Percentiles rank a stretch among this genome's conserved stretches.
Conservation (phyloP, 768 basidiomycete species). For the Fibroporia radiculosa region DNA sequence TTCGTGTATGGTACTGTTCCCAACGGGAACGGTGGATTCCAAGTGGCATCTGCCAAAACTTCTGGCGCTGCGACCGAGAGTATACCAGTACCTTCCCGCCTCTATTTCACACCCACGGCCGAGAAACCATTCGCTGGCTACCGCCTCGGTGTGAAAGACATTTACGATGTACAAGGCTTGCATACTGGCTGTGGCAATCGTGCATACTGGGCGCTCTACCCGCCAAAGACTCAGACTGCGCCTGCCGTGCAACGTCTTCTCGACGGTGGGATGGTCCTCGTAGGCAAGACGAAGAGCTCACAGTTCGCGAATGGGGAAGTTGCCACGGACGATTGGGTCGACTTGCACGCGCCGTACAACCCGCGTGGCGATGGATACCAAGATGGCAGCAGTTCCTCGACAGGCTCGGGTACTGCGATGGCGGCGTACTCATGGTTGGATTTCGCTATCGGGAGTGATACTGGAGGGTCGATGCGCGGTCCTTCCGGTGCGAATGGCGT, state of each 20-base stretch:
- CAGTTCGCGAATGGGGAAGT: slow-evolving; percentile 43
- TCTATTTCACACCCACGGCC: slow-evolving; percentile 27
- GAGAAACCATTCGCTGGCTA: slow-evolving; percentile 32
- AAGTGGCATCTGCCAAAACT: slow-evolving; percentile 16
- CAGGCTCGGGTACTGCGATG: slow-evolving; percentile 19
- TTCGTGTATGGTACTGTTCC: slow-evolving; percentile 39
- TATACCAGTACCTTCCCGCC: slow-evolving; percentile 44
- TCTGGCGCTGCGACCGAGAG: slow-evolving; percentile 19
- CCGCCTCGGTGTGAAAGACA: slow-evolving; percentile 44
- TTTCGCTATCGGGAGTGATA: slow-evolving; percentile 23
- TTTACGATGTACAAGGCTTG: slow-evolving; percentile 31
- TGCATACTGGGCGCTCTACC: slow-evolving; percentile 28
- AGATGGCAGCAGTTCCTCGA: slow-evolving; percentile 23
- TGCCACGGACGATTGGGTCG: slow-evolving; percentile 26
- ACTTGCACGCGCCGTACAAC: slow-evolving; percentile 24
- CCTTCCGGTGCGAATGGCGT: slow-evolving; percentile 23
- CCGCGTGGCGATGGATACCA: slow-evolving; percentile 26
- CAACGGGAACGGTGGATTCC: slow-evolving; percentile 24
- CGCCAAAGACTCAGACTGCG: slow-evolving; percentile 28
- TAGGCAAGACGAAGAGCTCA: slow-evolving; percentile 48
- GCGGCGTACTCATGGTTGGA: slow-evolving; percentile 24
- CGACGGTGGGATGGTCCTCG: slow-evolving; percentile 39
- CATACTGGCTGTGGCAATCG: slow-evolving; percentile 31
- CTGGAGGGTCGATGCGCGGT: slow-evolving; percentile 24
- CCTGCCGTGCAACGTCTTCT: slow-evolving; percentile 38